These are phyloP conservation scores for Microcos paniculata DNA, from an alignment of 345 rosid genomes.

Conservation along the genomic window DNA sequence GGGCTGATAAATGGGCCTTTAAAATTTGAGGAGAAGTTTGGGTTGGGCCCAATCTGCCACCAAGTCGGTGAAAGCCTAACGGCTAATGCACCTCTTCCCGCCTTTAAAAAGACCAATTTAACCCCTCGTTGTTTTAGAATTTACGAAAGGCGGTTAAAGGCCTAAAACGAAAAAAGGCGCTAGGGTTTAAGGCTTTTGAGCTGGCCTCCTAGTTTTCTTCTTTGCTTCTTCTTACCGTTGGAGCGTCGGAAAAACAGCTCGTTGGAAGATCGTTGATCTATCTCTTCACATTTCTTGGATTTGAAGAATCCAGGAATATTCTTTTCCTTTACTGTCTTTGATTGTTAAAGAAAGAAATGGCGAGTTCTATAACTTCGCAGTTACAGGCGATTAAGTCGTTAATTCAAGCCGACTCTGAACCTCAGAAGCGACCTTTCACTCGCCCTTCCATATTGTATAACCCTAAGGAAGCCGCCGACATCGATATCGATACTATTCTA, in stretches of 20 bases:
- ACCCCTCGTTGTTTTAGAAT: neutral
- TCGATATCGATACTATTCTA: conserved; percentile 65
- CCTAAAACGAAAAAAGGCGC: neutral
- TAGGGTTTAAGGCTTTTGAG: conserved; percentile 7
- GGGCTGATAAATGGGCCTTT: neutral
- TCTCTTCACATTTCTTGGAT: neutral
- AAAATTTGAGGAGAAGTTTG: neutral
- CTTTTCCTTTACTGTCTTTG: neutral
- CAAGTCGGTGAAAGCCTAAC: no score
- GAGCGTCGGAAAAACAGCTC: neutral
- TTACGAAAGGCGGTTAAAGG: neutral
- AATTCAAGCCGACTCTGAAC: conserved; percentile 51
- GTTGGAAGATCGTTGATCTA: neutral
- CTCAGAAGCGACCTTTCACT: conserved; percentile 51
- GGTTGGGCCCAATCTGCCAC: neutral
- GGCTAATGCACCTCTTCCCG: neutral
- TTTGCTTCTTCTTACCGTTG: neutral
- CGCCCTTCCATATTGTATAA: conserved; percentile 58
- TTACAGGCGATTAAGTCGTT: conserved; percentile 56
- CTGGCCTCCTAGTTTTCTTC: no score
- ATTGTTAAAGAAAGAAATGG: conserved; percentile 32
- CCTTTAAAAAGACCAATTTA: neutral
- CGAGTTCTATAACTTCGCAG: conserved; percentile 62
- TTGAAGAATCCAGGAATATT: neutral
- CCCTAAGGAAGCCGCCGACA: conserved; percentile 70